Percentiles rank a stretch among this genome's conserved stretches.
Conservation (phyloP, 2,329 filamentous ascomycete genomes). For the Pseudodiploospora longispora region DNA sequence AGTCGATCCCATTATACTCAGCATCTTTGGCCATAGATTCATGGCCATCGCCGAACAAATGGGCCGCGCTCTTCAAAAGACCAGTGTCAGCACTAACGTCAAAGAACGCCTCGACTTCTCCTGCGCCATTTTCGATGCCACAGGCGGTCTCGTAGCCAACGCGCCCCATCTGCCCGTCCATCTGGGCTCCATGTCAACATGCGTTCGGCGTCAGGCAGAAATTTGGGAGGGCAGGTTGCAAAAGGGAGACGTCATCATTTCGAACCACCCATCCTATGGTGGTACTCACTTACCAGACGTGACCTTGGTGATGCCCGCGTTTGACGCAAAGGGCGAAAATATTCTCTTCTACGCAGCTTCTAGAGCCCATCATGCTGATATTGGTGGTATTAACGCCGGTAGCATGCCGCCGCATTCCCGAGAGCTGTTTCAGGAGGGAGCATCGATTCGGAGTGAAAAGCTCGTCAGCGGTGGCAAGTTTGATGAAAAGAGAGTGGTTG, state of each 20-base stretch:
- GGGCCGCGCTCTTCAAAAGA: slow-evolving; percentile 73
- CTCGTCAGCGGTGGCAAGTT: slow-evolving; percentile 70
- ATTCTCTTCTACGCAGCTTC: slow-evolving; percentile 79
- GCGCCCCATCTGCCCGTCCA: slow-evolving; percentile 75
- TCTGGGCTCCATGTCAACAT: slow-evolving; percentile 75
- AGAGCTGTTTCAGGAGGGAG: slow-evolving; percentile 55
- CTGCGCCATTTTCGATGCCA: slow-evolving; percentile 70
- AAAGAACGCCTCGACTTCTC: slow-evolving; percentile 78
- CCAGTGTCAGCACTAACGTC: slow-evolving; percentile 72
- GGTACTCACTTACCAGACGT: slow-evolving; percentile 79
- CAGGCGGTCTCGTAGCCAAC: slow-evolving; percentile 69
- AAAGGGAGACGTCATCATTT: slow-evolving; percentile 72
- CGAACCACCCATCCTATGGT: slow-evolving; percentile 76
- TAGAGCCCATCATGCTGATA: slow-evolving; percentile 76
- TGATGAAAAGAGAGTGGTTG: slow-evolving; percentile 66
- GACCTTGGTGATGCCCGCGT: slow-evolving; percentile 72
- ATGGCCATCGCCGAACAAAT: slow-evolving; percentile 85
- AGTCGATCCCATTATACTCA: slow-evolving; percentile 71
- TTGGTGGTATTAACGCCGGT: slow-evolving; percentile 71
- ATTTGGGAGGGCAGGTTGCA: slow-evolving; percentile 74
- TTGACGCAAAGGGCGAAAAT: slow-evolving; percentile 53
- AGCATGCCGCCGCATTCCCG: slow-evolving; percentile 72
- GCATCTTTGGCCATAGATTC: slow-evolving; percentile 74
- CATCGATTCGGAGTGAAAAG: slow-evolving; percentile 57
- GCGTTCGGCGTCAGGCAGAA: slow-evolving; percentile 66